phyloP scores from a whole-genome alignment of 768 basidiomycete genomes.

The Lactifluus subvellereus region DNA sequence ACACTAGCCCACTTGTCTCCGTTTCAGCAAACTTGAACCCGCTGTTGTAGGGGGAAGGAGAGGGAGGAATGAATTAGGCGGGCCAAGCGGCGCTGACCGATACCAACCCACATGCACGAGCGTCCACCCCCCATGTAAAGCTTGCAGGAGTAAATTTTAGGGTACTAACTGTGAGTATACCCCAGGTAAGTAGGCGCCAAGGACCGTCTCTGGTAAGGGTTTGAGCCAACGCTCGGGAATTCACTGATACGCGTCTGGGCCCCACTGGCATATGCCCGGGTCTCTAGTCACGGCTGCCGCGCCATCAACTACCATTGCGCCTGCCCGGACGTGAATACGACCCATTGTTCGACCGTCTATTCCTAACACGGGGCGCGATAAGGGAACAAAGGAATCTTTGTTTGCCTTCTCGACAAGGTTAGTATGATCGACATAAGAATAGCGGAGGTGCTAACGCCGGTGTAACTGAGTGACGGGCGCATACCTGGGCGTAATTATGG shows the following conservation, averaged over 20 bases:
- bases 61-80: not conserved
- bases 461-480: slow-evolving; percentile 20
- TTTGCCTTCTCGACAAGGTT: slow-evolving; percentile 1
- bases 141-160: not conserved
- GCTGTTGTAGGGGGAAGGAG: not conserved
- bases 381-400: slow-evolving; percentile 7
- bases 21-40: slow-evolving; percentile 24
- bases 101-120: slow-evolving; percentile 29
- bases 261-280: slow-evolving; percentile 18
- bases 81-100: not conserved
- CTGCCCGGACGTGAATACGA: not conserved
- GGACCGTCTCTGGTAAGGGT: slow-evolving; percentile 22
- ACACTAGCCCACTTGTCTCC: slow-evolving; percentile 22
- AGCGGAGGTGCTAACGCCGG: slow-evolving; percentile 12
- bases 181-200: slow-evolving; percentile 23
- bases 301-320: slow-evolving; percentile 20
- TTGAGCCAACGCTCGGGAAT: slow-evolving; percentile 25
- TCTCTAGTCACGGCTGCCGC: slow-evolving; percentile 20
- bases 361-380: slow-evolving; percentile 9
- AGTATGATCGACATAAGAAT: not conserved
- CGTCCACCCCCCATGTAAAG: slow-evolving; percentile 27
- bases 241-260: slow-evolving; percentile 22
- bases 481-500: slow-evolving; percentile 2
- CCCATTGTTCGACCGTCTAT: slow-evolving; percentile 8
- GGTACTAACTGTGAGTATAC: slow-evolving; percentile 20